phyloP scores from a whole-genome alignment of 257 asterid genomes.

The Solanum chiquidenum region DNA sequence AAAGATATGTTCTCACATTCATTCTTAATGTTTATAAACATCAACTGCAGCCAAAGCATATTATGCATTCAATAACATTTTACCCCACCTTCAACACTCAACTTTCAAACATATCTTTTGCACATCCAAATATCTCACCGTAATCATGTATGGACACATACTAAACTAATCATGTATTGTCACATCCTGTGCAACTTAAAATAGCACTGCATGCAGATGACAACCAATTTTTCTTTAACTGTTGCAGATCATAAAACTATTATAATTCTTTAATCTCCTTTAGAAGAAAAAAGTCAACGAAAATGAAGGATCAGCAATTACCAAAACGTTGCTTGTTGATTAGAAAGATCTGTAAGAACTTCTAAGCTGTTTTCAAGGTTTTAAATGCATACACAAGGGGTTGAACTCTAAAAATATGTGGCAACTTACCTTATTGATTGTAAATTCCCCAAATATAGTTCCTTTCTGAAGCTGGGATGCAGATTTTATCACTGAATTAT shows the following conservation, averaged over 20 bases:
- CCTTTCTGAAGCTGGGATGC: constrained; percentile 36
- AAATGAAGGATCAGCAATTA: neutral
- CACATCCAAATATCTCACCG: neutral
- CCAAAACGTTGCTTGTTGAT: neutral
- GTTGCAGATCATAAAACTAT: neutral
- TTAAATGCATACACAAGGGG: neutral
- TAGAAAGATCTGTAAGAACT: neutral
- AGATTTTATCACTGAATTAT: constrained; percentile 35
- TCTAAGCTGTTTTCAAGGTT: neutral
- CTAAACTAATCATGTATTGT: neutral
- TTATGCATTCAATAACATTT: neutral
- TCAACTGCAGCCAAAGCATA: neutral
- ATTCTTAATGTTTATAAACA: neutral
- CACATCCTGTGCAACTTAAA: neutral
- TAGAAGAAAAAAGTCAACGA: neutral
- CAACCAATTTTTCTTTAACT: neutral
- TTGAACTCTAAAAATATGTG: neutral
- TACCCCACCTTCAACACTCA: neutral
- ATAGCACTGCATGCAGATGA: neutral
- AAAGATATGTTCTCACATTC: neutral
- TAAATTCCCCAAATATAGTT: constrained; percentile 37
- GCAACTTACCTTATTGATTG: constrained; percentile 48
- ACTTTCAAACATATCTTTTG: neutral
- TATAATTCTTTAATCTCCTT: neutral
- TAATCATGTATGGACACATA: neutral